Base-by-base conservation (phyloP, 768 basidiomycete species). In the Lactarius akahatsu region DNA sequence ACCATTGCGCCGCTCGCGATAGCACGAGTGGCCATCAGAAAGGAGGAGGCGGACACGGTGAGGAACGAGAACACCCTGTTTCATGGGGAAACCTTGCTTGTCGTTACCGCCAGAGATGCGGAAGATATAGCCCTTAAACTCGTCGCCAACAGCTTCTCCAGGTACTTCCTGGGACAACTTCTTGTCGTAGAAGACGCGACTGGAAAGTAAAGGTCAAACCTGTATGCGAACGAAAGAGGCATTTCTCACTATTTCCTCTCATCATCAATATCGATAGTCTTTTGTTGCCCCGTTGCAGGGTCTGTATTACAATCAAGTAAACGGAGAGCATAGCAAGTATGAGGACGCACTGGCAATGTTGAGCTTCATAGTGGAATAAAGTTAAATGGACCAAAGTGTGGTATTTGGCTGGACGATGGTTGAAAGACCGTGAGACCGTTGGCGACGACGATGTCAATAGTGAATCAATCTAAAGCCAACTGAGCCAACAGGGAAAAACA, bases 1-100 rank as follows among this genome's bases (percentile, higher is more conserved):
- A 75, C 96, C 96, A 58, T 83, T 79, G 78, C 95, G 92, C 76
- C 95, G 92, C 71, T 83, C 78, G 73, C 96, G 94, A 86, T 92
- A 98, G 86, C 96, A 98, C 38, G 96, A 96, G 88, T 98, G 96
- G 60, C 95, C 95, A 78, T 96, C 92, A 69, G 92, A 74, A 76
- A 99, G 91, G 74, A 98, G 92, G 71, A 99, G 91, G 69, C 86
- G 83, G 73, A 96, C 93, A 86, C 96, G 95, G 82, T 93, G 77
- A 66, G 93, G 93, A 74, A 96, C 86, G 68, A 98, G 91, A 72
- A 98, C 92, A 82, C 96, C 96, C 82, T 99, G 96, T 81, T 98
- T 98, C 94, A 98, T 97, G 57, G 95, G 94, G 86, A 97, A 96
- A 76, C 95, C 94, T 78, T 96, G 93, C 82, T 94, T 94, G 88